A percentile compares a stretch with the other conserved stretches of the same genome.
Evolutionary conservation across 371 early-diverging fungal species (phyloP).

Genomic region (Apophysomyces elegans): DNA sequence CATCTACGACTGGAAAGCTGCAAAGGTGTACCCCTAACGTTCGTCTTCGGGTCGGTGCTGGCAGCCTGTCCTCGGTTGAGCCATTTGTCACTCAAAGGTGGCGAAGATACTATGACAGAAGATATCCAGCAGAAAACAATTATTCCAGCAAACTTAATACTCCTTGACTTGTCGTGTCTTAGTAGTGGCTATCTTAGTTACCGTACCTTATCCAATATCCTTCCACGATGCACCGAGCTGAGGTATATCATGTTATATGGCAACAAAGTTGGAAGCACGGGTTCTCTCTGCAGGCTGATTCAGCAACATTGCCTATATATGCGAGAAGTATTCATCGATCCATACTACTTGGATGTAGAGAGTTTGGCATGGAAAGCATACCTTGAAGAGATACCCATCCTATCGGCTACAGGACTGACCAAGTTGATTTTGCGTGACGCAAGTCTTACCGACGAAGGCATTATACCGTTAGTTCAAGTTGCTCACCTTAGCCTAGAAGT

Average conservation of each 20-base stretch:
- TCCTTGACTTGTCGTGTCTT: background rate
- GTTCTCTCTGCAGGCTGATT: background rate
- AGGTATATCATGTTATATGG: background rate
- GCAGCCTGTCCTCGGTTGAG: background rate
- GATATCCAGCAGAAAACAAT: background rate
- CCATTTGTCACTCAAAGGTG: background rate
- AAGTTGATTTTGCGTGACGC: background rate
- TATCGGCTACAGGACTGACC: background rate
- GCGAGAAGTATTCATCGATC: background rate
- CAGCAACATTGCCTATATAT: background rate
- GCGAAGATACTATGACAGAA: background rate
- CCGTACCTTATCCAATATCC: background rate
- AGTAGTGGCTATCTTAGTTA: background rate
- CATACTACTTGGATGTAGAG: background rate
- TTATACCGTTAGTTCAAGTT: background rate
- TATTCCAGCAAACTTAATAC: background rate
- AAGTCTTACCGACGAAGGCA: background rate
- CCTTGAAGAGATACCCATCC: background rate
- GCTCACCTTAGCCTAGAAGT: background rate
- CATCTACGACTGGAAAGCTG: constrained; percentile 3
- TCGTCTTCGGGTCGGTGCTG: background rate
- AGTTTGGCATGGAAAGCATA: background rate
- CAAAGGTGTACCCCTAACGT: background rate
- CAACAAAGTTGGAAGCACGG: background rate
- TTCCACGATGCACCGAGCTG: background rate